phyloP scores from a whole-genome alignment of 805 yeast genomes.

The Hanseniaspora taiwanica region DNA sequence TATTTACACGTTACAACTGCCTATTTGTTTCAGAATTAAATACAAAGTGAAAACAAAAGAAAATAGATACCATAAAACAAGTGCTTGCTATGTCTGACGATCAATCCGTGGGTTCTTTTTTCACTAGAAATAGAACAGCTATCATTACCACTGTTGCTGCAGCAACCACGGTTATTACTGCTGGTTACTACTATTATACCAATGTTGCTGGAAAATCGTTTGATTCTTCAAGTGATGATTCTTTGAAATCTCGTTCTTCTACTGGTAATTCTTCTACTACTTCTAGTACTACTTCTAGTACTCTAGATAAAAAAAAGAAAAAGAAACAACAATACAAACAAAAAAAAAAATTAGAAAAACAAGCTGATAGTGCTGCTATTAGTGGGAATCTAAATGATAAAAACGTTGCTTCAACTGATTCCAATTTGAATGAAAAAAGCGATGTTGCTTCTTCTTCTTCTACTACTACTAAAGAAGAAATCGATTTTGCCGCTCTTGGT shows the following conservation, averaged over 20 bases:
- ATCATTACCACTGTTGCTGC: slow-evolving; percentile 51
- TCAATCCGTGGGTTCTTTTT: slow-evolving; percentile 19
- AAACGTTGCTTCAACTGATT: slow-evolving; percentile 6
- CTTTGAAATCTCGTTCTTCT: slow-evolving; percentile 6
- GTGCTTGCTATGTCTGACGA: slow-evolving; percentile 15
- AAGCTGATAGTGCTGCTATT: slow-evolving; percentile 15
- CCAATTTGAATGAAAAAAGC: slow-evolving; percentile 15
- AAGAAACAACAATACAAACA: slow-evolving; percentile 22
- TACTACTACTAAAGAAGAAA: not conserved
- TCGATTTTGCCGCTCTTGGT: slow-evolving; percentile 15
- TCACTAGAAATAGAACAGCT: slow-evolving; percentile 41
- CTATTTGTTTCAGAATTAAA: no score
- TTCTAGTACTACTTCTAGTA: slow-evolving; percentile 9
- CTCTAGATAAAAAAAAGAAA: slow-evolving; percentile 13
- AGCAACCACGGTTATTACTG: slow-evolving; percentile 50
- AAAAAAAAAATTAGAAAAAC: slow-evolving; percentile 33
- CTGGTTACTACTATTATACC: slow-evolving; percentile 36
- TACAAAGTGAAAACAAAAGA: no score
- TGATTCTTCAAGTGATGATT: not conserved
- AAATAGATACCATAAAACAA: not conserved
- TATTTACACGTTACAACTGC: no score
- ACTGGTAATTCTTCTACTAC: slow-evolving; percentile 7
- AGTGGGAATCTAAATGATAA: slow-evolving; percentile 4
- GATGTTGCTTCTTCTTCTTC: slow-evolving; percentile 5
- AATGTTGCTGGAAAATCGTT: slow-evolving; percentile 7